Conservation (phyloP, 1,284 basidiomycete genomes). For the Apiotrichum porosum region DNA sequence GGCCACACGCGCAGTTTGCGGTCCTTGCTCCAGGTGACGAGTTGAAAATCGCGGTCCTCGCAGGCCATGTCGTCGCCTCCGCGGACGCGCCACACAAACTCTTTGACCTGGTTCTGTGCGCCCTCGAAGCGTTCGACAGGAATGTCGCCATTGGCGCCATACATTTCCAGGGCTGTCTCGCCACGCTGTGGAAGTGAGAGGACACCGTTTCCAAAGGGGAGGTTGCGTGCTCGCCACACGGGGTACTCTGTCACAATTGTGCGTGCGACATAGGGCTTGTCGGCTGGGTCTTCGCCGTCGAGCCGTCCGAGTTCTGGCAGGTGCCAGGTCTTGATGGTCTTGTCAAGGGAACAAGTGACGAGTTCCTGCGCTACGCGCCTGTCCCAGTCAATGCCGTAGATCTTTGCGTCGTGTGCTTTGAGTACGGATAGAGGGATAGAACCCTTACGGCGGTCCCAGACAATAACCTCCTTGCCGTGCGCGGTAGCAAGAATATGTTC, state of each 20-base stretch:
- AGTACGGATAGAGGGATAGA: constrained; percentile 73
- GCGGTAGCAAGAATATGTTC: constrained; percentile 80
- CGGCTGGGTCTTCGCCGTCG: constrained; percentile 16
- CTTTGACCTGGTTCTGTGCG: constrained; percentile 89
- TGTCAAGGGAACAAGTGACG: constrained; percentile 87
- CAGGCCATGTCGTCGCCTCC: constrained; percentile 50
- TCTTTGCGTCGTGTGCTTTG: constrained; percentile 76
- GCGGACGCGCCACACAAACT: constrained; percentile 87
- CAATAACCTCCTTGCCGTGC: constrained; percentile 61
- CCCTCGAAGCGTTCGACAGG: constrained; percentile 74
- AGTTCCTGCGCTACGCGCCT: constrained; percentile 67
- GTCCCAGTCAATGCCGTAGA: constrained; percentile 95
- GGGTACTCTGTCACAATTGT: constrained; percentile 76
- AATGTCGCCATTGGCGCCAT: constrained; percentile 45
- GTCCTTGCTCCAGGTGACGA: constrained; percentile 97
- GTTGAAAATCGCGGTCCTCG: constrained; percentile 74
- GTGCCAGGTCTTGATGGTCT: constrained; percentile 82
- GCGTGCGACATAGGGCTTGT: constrained; percentile 47
- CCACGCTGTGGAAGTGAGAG: constrained; percentile 86
- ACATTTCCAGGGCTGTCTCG: constrained; percentile 81
- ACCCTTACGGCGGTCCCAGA: constrained; percentile 62
- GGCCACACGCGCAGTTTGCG: constrained; percentile 90
- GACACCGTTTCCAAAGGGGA: constrained; percentile 88
- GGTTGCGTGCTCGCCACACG: constrained; percentile 86
- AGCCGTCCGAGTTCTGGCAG: constrained; percentile 36